Percentiles rank a stretch among this genome's conserved stretches.
phyloP scores from a whole-genome alignment of 1,139 yeast genomes.

The Nakaseomyces bracarensis region DNA sequence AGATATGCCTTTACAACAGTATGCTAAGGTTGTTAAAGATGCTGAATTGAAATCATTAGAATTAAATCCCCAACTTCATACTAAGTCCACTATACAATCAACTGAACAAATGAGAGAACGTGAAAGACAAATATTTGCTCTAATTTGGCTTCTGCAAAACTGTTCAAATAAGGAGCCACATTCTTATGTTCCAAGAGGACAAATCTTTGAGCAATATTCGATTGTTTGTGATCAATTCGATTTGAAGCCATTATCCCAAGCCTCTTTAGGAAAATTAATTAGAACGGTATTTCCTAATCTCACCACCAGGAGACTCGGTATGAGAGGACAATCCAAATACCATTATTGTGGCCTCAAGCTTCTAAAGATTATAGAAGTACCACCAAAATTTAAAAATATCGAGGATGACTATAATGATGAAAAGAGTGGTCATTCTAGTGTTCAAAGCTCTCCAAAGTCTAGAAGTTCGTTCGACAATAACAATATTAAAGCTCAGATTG shows the following conservation, averaged over 20 bases:
- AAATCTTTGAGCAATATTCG: slow-evolving; percentile 74
- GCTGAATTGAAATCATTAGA: slow-evolving; percentile 10
- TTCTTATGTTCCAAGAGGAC: slow-evolving; percentile 74
- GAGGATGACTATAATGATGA: slow-evolving; percentile 1
- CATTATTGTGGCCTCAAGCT: slow-evolving; percentile 82
- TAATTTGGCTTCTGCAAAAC: slow-evolving; percentile 67
- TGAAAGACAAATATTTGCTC: slow-evolving; percentile 69
- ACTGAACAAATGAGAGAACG: slow-evolving; percentile 43
- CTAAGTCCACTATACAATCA: slow-evolving; percentile 26
- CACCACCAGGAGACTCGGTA: slow-evolving; percentile 77
- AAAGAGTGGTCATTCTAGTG: background rate
- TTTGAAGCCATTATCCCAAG: slow-evolving; percentile 74
- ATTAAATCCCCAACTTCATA: slow-evolving; percentile 11
- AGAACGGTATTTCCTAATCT: slow-evolving; percentile 64
- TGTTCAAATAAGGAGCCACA: slow-evolving; percentile 48
- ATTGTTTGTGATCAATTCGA: slow-evolving; percentile 59
- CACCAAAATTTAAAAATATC: background rate
- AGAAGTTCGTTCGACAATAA: background rate
- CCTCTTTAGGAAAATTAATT: slow-evolving; percentile 80
- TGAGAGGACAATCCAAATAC: slow-evolving; percentile 81
- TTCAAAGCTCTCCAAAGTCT: background rate
- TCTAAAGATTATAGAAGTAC: slow-evolving; percentile 20
- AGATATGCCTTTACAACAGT: slow-evolving; percentile 13
- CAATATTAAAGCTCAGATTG: background rate
- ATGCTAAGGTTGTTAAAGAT: slow-evolving; percentile 14